Base-by-base conservation (phyloP, 139 green algal species). In the Picocystis salinarum region DNA sequence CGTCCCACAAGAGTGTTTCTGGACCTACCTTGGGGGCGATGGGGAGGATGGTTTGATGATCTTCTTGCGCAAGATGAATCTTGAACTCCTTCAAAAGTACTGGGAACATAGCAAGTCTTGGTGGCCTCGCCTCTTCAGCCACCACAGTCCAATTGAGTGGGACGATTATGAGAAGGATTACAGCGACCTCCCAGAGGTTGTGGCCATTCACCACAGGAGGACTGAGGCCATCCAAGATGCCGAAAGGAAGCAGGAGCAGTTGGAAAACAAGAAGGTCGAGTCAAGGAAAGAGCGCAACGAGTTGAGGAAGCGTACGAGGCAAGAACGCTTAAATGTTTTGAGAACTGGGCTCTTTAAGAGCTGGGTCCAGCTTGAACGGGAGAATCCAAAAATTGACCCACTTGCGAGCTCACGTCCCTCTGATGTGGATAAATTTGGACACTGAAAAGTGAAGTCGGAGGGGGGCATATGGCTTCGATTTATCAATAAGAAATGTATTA, bases 121-220 rank as follows among this genome's bases (percentile, higher is more conserved):
- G 74, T 89, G 77, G 77, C 54, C 64, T 10, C 51, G 56, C 3
- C 52, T 89, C 4, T 73, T 85, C 19, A 25, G 2, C 12, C 26
- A 64, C 22, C 61, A 76, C 31, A 12, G 17, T 2, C 46, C 60
- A 13, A 77, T 85, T 29, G 55, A 60, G 0, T 89, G 67, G 61
- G 77, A 89, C 28, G 77, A 89, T 45, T 74, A 70, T 28, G 65
- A 75, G 4, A 85, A 85, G 51, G 76, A 89, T 55, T 89, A 85
- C 46, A 57, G 29, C 23, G 77, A 89, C 52, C 52, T 89, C 22
- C 77, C 77, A 3, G 25, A 22, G 6, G 34, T 20, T 25, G 54
- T 75, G 11, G 48, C 73, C 45, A 23, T 44, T n/a, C 22, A 55
- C 34, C 59, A 75, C 45, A 50, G 46, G 40, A 37, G 6, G 19